These are phyloP conservation scores for Oryza nivara DNA, from an alignment of 176 grass and related monocot genomes.

Conservation along the genomic window DNA sequence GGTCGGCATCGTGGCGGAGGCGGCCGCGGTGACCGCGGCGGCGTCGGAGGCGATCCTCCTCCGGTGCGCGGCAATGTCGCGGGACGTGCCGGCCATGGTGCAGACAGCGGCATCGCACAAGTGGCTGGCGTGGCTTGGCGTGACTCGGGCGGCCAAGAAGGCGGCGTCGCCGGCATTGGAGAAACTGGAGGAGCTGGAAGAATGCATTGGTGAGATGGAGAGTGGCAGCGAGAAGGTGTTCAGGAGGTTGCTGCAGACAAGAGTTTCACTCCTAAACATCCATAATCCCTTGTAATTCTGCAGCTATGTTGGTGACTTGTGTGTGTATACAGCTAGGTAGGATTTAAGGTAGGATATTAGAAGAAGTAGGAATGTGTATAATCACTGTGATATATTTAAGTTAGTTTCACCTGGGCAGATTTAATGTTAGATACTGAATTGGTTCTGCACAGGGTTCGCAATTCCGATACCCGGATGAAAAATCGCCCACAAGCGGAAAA, in stretches of 20 bases:
- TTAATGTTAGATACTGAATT: not conserved
- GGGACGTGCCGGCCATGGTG: not conserved
- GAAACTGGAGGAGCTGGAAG: slow-evolving; percentile 52
- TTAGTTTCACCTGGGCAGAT: too few relatives aligned
- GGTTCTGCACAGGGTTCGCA: too few relatives aligned
- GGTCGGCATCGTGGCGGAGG: slow-evolving; percentile 24
- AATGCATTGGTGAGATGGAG: slow-evolving; percentile 45
- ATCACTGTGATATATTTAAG: too few relatives aligned
- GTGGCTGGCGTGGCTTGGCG: slow-evolving; percentile 32
- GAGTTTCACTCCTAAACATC: slow-evolving; percentile 72
- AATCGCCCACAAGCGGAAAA: too few relatives aligned
- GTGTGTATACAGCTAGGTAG: not conserved
- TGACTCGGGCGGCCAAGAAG: not conserved
- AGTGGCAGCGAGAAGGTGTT: slow-evolving; percentile 53
- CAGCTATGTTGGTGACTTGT: not conserved
- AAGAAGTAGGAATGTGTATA: slow-evolving; percentile 4
- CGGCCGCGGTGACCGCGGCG: slow-evolving; percentile 25
- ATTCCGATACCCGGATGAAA: too few relatives aligned
- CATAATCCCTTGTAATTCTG: slow-evolving; percentile 38
- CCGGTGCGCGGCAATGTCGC: slow-evolving; percentile 39
- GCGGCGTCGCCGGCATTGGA: slow-evolving; percentile 21
- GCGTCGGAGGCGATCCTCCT: slow-evolving; percentile 44
- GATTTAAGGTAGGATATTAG: not conserved
- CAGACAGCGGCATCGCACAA: not conserved
- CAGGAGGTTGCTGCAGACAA: slow-evolving; percentile 52